Evolutionary conservation across 495 filamentous ascomycete species (phyloP).

Genomic region (Xylaria cubensis): DNA sequence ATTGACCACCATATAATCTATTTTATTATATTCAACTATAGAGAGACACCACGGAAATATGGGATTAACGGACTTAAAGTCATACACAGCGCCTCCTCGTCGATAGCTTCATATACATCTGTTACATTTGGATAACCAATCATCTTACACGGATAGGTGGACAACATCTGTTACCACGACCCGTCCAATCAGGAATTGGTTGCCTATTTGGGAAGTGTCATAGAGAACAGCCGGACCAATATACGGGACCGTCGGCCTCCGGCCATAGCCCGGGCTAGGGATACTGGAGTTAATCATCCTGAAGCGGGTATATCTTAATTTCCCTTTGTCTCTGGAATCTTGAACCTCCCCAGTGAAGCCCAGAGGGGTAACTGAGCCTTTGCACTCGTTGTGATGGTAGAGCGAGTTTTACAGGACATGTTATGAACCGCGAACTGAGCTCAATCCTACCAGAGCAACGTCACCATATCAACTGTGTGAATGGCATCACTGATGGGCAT

Average conservation of each 20-base stretch:
- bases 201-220: slow-evolving; percentile 19
- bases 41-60: slow-evolving; percentile 8
- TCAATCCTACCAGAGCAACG: not conserved
- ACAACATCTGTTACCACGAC: not conserved
- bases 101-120: not conserved
- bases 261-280: not conserved
- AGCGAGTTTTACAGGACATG: not conserved
- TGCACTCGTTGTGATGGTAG: not conserved
- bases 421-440: not conserved
- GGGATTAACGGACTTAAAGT: slow-evolving; percentile 22
- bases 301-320: not conserved
- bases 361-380: not conserved
- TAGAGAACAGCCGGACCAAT: not conserved
- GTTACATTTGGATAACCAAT: not conserved
- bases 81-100: not conserved
- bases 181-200: slow-evolving; percentile 17
- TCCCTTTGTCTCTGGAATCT: not conserved
- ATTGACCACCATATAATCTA: not conserved
- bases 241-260: slow-evolving; percentile 7
- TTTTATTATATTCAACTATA: not conserved
- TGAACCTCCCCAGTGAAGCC: not conserved
- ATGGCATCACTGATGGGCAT: not conserved
- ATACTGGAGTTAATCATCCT: not conserved
- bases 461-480: not conserved
- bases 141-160: slow-evolving; percentile 25